Evolutionary conservation across 495 filamentous ascomycete species (phyloP), one percentile per base, ranked within the genome.

Genomic region (Talaromyces borbonicus): DNA sequence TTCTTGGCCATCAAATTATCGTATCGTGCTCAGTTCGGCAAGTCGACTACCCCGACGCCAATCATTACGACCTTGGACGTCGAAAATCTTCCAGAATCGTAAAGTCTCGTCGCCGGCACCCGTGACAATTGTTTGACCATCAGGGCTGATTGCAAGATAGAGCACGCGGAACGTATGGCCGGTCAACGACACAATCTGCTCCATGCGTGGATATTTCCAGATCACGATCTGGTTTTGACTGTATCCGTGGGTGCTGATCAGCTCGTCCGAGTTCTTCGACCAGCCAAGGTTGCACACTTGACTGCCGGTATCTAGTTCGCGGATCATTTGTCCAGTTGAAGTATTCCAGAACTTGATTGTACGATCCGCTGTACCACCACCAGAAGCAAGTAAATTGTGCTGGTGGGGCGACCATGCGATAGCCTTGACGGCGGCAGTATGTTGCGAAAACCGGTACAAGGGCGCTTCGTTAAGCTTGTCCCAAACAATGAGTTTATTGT

Each of bases 391-490:
- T 1, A 96, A 78, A 37, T 89, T 84, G 33, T 84, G 83, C 52
- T 97, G 92, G 62, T 98, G 92, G 15, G 92, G 92, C 20, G 87
- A 95, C 92, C 92, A 98, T n/a, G 92, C 84, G 51, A 98, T 95
- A 8, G 92, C 92, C 60, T 98, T 98, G 39, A 98, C 92, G 6
- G 92, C 92, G 4, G 92, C 92, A 18, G 79, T 89, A 59, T 98
- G 92, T 41, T 95, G 87, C 14, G 80, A 83, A 56, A 95, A 97
- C 47, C 90, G 90, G 70, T 83, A 95, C 5, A 90, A 71, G 3
- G 92, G 92, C 5, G 86, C 82, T 47, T 89, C 83, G 26, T 76
- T 83, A 43, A 95, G 68, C 56, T 90, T 90, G 61, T 98, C 93
- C 92, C 92, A 98, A 12, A 98, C 89, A 75, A 97, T 85, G 37